These are phyloP conservation scores for Colletotrichum scovillei DNA, from an alignment of 2,329 filamentous ascomycete species.

Conservation along the genomic window DNA sequence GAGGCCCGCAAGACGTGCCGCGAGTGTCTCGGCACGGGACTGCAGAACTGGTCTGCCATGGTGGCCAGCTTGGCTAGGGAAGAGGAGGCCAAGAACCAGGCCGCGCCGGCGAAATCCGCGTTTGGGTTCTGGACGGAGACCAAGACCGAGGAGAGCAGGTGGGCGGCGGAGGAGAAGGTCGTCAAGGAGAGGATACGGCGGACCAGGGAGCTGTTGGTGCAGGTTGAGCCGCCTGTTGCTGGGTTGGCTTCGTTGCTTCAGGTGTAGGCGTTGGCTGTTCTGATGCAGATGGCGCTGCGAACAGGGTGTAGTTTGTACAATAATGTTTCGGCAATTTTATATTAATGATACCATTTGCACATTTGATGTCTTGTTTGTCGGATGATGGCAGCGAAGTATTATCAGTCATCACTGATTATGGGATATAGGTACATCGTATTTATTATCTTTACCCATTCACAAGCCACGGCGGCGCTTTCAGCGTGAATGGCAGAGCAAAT, in stretches of 20 bases:
- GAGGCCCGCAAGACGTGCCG: constrained; percentile 69
- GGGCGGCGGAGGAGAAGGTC: constrained; percentile 66
- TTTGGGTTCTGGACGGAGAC: constrained; percentile 54
- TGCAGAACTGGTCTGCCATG: constrained; percentile 88
- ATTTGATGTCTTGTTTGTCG: not conserved
- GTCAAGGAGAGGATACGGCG: constrained; percentile 63
- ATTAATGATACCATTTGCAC: not conserved
- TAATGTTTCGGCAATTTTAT: not conserved
- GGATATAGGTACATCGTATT: no score
- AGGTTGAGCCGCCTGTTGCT: constrained; percentile 51
- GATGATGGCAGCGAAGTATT: no score
- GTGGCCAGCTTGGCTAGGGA: constrained; percentile 71
- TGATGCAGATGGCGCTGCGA: not conserved
- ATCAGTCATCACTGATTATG: no score
- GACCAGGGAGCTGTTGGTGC: constrained; percentile 64
- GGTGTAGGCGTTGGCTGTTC: constrained; percentile 44
- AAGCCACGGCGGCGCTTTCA: no score
- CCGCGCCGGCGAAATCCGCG: constrained; percentile 41
- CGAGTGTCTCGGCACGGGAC: constrained; percentile 80
- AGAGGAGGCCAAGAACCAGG: constrained; percentile 53
- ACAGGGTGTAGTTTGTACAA: not conserved
- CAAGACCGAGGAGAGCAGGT: constrained; percentile 54
- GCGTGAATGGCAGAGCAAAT: no score
- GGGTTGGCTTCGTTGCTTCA: constrained; percentile 52
- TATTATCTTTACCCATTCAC: no score